phyloP scores from a whole-genome alignment of 23 red algal species.

The Cyanidiococcus yangmingshanensis region DNA sequence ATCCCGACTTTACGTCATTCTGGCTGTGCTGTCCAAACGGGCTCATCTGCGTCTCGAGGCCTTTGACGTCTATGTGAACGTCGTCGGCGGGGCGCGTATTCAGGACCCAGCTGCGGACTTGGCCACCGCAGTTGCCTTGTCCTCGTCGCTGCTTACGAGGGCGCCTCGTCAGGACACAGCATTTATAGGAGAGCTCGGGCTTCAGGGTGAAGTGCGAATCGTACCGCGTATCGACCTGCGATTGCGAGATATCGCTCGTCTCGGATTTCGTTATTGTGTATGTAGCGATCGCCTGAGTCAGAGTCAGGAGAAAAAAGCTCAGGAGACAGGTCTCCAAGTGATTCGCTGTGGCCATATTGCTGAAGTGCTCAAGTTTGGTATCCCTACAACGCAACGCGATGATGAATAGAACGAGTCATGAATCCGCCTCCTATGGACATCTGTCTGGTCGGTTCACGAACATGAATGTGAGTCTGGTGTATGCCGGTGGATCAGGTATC shows the following conservation, averaged over 20 bases:
- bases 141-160: constrained; percentile 5
- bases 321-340: background rate
- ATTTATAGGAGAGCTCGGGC: constrained; percentile 22
- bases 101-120: constrained; percentile 22
- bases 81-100: constrained; percentile 21
- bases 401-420: too few relatives aligned
- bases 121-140: constrained; percentile 1
- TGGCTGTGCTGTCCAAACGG: constrained; percentile 22
- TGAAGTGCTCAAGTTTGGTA: background rate
- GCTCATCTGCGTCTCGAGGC: constrained; percentile 2
- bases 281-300: background rate
- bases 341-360: background rate
- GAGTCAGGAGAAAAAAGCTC: background rate
- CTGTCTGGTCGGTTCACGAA: too few relatives aligned
- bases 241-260: constrained; percentile 5
- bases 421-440: too few relatives aligned
- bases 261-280: constrained; percentile 12
- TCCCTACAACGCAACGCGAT: too few relatives aligned
- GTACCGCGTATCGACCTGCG: background rate
- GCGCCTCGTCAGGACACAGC: constrained; percentile 12
- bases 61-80: constrained; percentile 25
- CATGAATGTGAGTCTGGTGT: too few relatives aligned
- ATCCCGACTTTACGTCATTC: constrained; percentile 16
- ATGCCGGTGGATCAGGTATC: too few relatives aligned
- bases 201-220: constrained; percentile 20